Evolutionary conservation across 768 basidiomycete genomes (phyloP).

Genomic region (Clitopilus passeckerianus): DNA sequence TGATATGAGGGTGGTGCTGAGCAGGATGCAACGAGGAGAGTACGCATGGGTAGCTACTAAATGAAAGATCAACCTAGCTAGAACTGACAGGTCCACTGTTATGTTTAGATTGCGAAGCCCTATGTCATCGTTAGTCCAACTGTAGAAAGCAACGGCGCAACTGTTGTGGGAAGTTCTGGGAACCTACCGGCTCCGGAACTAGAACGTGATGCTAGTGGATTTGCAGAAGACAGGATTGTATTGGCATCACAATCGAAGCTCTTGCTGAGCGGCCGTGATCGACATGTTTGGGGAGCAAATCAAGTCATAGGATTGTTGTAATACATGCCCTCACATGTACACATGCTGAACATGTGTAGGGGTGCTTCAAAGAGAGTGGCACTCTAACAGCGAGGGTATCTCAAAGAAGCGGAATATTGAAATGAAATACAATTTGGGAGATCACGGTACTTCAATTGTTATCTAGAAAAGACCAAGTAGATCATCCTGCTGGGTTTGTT

Average conservation of each 20-base stretch:
- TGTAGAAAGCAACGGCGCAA: not conserved
- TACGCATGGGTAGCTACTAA: too few species aligned
- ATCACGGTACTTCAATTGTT: not conserved
- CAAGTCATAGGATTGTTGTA: not conserved
- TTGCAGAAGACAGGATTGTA: conserved; percentile 1
- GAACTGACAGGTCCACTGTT: not conserved
- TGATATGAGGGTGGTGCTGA: too few species aligned
- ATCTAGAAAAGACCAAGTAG: conserved; percentile 47
- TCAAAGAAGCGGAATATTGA: conserved; percentile 3
- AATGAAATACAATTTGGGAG: conserved; percentile 4
- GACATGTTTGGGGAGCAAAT: not conserved
- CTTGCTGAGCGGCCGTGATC: not conserved
- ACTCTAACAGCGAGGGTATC: not conserved
- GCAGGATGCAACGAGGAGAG: too few species aligned
- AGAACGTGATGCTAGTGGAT: not conserved
- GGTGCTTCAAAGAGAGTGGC: not conserved
- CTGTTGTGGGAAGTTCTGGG: not conserved
- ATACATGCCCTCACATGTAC: too few species aligned
- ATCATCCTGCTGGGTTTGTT: conserved; percentile 36
- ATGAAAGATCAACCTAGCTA: not conserved
- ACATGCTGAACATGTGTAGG: too few species aligned
- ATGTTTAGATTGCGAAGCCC: not conserved
- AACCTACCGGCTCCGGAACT: not conserved
- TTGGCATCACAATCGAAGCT: conserved; percentile 2
- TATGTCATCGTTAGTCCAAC: not conserved